Evolutionary conservation across 306 rosid genomes (phyloP).

Genomic region (Cicer chorassanicum): DNA sequence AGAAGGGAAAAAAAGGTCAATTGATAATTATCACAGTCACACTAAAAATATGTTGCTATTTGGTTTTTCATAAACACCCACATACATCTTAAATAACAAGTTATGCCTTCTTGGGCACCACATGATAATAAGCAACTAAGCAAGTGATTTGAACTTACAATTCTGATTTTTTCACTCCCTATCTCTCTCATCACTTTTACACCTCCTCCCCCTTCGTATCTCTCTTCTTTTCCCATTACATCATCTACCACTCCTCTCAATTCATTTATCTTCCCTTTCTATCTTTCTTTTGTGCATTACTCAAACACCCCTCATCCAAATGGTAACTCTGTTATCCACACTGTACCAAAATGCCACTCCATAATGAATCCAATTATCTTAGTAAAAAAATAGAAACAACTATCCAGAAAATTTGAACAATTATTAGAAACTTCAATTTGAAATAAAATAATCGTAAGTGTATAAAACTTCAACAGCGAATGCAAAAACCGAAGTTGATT

Average conservation of each 20-base stretch:
- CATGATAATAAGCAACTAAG: background rate
- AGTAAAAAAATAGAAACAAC: background rate
- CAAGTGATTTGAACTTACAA: background rate
- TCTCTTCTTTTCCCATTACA: background rate
- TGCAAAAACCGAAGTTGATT: background rate
- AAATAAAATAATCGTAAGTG: conserved; percentile 1
- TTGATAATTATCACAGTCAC: conserved; percentile 2
- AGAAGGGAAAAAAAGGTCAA: conserved; percentile 12
- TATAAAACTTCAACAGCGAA: background rate
- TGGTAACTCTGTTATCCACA: background rate
- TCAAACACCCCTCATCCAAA: background rate
- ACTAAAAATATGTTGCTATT: conserved; percentile 4
- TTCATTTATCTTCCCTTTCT: background rate
- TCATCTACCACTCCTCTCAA: background rate
- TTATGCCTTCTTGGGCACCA: background rate
- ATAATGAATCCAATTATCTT: background rate
- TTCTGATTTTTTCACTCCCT: background rate
- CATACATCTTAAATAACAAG: conserved; percentile 30
- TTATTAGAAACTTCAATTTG: background rate
- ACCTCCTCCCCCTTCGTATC: background rate
- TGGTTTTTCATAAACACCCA: conserved; percentile 12
- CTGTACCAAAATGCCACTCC: background rate
- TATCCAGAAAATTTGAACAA: conserved; percentile 32
- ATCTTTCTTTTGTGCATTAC: background rate
- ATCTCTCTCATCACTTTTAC: background rate